Percentiles rank a stretch among this genome's conserved stretches.
Evolutionary conservation across 2,329 filamentous ascomycete species (phyloP).

Genomic region (Knufia fluminis): DNA sequence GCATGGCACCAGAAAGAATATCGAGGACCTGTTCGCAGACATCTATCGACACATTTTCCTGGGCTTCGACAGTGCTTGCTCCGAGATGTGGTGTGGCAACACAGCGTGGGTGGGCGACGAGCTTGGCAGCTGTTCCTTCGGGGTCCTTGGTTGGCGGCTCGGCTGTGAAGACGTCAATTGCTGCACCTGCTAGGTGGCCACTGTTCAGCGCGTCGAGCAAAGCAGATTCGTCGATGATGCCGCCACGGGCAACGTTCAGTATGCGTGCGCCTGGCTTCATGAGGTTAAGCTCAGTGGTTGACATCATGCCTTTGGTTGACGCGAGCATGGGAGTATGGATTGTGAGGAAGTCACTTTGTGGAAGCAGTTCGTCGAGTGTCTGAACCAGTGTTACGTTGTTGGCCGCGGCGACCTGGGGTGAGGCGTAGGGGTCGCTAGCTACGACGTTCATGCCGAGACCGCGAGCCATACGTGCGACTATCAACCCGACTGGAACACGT

Average conservation of each 20-base stretch:
- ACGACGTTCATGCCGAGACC: conserved; percentile 68
- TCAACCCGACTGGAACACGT: conserved; percentile 52
- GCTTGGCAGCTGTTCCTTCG: conserved; percentile 49
- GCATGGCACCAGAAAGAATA: conserved; percentile 63
- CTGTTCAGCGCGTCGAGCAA: conserved; percentile 60
- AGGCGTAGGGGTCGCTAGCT: conserved; percentile 70
- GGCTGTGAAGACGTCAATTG: conserved; percentile 68
- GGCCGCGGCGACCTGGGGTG: conserved; percentile 58
- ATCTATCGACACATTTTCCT: conserved; percentile 75
- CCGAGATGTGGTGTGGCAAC: conserved; percentile 73
- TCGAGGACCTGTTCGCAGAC: conserved; percentile 71
- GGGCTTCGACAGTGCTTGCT: conserved; percentile 70
- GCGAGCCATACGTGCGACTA: conserved; percentile 68
- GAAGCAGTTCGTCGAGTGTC: conserved; percentile 52
- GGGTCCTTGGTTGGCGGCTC: conserved; percentile 57
- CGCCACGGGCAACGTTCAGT: conserved; percentile 70
- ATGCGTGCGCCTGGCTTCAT: conserved; percentile 70
- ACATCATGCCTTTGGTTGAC: conserved; percentile 65
- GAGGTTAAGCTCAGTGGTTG: conserved; percentile 52
- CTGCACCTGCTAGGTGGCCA: conserved; percentile 65
- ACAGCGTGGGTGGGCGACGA: conserved; percentile 62
- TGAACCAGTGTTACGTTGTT: conserved; percentile 57
- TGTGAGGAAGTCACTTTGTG: conserved; percentile 64
- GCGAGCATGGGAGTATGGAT: conserved; percentile 74
- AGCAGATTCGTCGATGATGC: conserved; percentile 69